Conservation (phyloP, 148 eudicot genomes). For the Heliosperma pusillum region DNA sequence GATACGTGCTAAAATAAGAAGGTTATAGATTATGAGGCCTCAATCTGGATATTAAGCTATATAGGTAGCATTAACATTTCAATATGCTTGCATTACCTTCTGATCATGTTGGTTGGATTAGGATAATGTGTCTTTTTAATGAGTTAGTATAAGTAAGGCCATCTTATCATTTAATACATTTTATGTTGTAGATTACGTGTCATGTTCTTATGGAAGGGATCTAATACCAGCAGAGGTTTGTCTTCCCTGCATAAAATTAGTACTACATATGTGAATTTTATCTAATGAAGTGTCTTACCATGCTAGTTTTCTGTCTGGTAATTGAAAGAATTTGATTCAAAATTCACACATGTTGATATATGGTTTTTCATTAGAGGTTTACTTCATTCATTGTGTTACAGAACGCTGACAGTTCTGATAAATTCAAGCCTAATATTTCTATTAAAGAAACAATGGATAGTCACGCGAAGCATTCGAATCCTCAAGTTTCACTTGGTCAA, state of each 20-base stretch:
- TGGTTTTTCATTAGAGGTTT: neutral
- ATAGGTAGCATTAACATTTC: neutral
- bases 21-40: no score
- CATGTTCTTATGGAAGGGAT: constrained; percentile 49
- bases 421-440: constrained; percentile 33
- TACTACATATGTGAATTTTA: neutral
- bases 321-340: neutral
- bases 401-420: constrained; percentile 21
- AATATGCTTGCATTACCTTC: neutral
- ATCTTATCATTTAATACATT: constrained; percentile 6
- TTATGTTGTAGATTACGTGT: constrained; percentile 39
- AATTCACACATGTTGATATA: neutral
- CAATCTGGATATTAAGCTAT: neutral
- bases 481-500: constrained; percentile 34
- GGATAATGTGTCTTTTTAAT: neutral
- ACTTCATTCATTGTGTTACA: constrained; percentile 8
- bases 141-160: neutral
- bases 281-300: neutral
- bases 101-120: neutral
- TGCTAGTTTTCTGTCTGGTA: neutral
- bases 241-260: constrained; percentile 10
- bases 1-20: no score
- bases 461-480: constrained; percentile 33
- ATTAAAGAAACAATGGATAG: constrained; percentile 45
- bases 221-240: constrained; percentile 43